Percentiles rank a stretch among this genome's conserved stretches.
These are phyloP conservation scores for Fusarium sp. DNA, from an alignment of 2,329 filamentous ascomycete genomes.

Conservation along the genomic window DNA sequence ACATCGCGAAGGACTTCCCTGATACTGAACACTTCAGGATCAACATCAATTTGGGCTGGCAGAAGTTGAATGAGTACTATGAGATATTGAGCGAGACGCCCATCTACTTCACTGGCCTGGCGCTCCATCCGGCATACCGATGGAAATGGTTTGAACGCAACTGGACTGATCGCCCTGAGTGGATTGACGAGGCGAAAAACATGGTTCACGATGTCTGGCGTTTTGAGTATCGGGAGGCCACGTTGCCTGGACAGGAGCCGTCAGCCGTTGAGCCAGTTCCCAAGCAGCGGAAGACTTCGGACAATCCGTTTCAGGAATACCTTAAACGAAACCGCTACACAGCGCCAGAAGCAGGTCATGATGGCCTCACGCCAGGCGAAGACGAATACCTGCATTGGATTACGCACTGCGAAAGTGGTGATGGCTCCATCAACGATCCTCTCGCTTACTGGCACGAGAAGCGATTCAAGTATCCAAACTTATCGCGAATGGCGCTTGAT, in stretches of 20 bases:
- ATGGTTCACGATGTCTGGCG: neutral
- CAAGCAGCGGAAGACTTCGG: neutral
- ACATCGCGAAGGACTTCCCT: too few species aligned
- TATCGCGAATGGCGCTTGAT: too few species aligned
- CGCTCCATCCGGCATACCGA: neutral
- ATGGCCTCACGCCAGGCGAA: too few species aligned
- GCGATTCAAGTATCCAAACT: conserved; percentile 7
- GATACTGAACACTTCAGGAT: too few species aligned
- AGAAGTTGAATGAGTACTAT: too few species aligned
- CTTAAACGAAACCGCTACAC: too few species aligned
- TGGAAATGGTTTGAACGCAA: neutral
- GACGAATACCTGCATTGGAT: too few species aligned
- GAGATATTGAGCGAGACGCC: too few species aligned
- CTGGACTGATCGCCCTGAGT: neutral
- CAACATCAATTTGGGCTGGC: too few species aligned
- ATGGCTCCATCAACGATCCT: neutral
- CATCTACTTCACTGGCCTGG: neutral
- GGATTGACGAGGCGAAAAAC: neutral
- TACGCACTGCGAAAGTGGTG: neutral
- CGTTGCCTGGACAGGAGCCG: too few species aligned
- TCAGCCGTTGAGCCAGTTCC: too few species aligned
- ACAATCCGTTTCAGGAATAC: neutral
- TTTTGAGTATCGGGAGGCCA: neutral
- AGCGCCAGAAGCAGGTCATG: too few species aligned
- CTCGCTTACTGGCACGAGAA: conserved; percentile 8